Evolutionary conservation across 2,329 filamentous ascomycete genomes (phyloP), one percentile per base, ranked within the genome.

Genomic region (Ophiognomonia clavigignenti-juglandacearum): DNA sequence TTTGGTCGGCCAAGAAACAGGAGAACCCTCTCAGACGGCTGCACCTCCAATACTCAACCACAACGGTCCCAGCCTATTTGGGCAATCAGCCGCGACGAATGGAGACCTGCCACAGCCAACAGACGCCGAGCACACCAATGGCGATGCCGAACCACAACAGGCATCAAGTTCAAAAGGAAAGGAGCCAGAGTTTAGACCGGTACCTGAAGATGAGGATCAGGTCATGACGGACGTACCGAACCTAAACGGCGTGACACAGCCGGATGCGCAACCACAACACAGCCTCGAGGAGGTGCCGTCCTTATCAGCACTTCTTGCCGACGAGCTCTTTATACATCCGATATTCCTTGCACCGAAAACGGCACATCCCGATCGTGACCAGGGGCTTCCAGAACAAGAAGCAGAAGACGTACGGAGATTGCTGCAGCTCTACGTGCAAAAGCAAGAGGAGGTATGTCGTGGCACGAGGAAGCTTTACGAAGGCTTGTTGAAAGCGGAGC

Each of bases 391-490:
- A 1, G 73, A 82, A 16, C 67, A 72, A 22, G 88, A 93, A 66
- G 88, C 88, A 1, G 86, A 91, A 54, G 86, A 93, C 50, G 82
- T 88, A 36, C 81, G 88, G 49, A 78, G 84, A 48, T 67, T 90
- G 16, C 72, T 93, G 40, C 77, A 88, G 54, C 69, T 88, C 10
- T 92, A 88, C 61, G 82, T 92, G 22, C 88, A 92, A 59, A 92
- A 92, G 64, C 88, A 93, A 60, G 88, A 93, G 58, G 88, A 93
- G 62, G 81, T 92, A 2, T 84, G 86, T 47, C 81, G 87, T 4
- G 83, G 85, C 7, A 77, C 83, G 1, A 76, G 79, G 47, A 78
- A 76, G 50, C 71, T 93, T 40, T 83, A 87, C 52, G 73, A 82
- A 42, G 86, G 87, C 1, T 72, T 95, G 43, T 71, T 90, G 52